Base-by-base conservation (phyloP, 192 early-diverging fungal genomes). In the Coemansia sp. region DNA sequence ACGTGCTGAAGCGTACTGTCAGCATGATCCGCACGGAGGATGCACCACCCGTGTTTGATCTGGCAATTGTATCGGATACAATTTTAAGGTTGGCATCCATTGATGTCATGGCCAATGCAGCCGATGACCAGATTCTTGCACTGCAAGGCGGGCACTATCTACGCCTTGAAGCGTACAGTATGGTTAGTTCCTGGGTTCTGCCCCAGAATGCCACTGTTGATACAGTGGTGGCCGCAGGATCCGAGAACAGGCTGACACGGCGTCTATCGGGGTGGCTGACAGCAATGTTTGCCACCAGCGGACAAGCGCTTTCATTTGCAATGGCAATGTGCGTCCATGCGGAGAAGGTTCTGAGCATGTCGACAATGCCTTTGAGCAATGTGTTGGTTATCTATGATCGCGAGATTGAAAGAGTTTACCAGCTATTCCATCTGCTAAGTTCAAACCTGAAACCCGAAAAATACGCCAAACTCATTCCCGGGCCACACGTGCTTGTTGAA, bases 371-470 rank as follows among this genome's bases (percentile, higher is more conserved):
- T 5, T 57, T 82, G 38, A 71, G 71, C 68, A 76, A 73, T 62
- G 54, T 73, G 43, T 50, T 77, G 44, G 61, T 65, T 10, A 70
- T 82, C 44, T 82, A 82, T 48, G 79, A 82, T 53, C 79, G 79
- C 19, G 79, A 82, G 62, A 50, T 76, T 37, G 79, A 82, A 75
- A 74, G 75, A 13, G 56, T 77, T n/a, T 65, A 77, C 44, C 79
- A 82, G 74, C 71, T 82, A 40, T 77, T 76, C 43, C 61, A 82
- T 40, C 67, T 82, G 21, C 62, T 82, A 10, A 61, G 56, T 18
- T 76, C 71, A 44, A 76, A 82, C 63, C 71, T 82, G 41, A 72
- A 67, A 64, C 65, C 75, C 6, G 75, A 76, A 37, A 67, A 54
- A 26, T 82, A 76, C 21, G 65, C 65, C 60, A 71, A 54, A 47